phyloP scores from a whole-genome alignment of 1,284 basidiomycete species.

The Trichosporon ovoides region DNA sequence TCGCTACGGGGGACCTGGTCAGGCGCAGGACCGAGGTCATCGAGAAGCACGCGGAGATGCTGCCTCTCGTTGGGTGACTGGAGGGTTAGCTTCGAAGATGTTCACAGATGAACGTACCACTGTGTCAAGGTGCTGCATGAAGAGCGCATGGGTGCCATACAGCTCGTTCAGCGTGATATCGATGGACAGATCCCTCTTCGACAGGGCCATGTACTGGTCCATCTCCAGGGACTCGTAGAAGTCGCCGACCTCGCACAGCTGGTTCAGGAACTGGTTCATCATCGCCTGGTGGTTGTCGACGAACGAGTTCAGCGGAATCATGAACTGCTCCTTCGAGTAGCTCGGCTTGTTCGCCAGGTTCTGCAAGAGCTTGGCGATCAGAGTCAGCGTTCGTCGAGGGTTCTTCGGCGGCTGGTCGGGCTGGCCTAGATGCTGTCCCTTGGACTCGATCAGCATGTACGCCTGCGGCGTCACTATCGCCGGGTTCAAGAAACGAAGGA shows the following conservation, averaged over 20 bases:
- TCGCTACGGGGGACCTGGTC: slow-evolving; percentile 94
- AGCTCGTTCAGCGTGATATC: slow-evolving; percentile 99
- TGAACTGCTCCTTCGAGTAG: slow-evolving; percentile 95
- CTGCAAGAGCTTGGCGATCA: slow-evolving; percentile 99
- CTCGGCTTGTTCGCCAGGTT: slow-evolving; percentile 98
- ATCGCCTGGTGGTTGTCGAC: slow-evolving; percentile 96
- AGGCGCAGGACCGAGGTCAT: slow-evolving; percentile 89
- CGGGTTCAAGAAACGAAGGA: slow-evolving; percentile 98
- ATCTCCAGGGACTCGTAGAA: slow-evolving; percentile 99
- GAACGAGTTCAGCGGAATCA: slow-evolving; percentile 97
- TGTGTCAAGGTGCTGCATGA: slow-evolving; percentile 90
- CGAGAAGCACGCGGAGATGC: slow-evolving; percentile 89
- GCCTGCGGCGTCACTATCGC: slow-evolving; percentile 99
- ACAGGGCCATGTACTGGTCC: slow-evolving; percentile 99
- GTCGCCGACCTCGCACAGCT: slow-evolving; percentile 95
- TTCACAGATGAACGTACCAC: slow-evolving; percentile 58
- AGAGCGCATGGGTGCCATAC: slow-evolving; percentile 94
- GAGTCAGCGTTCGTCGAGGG: slow-evolving; percentile 86
- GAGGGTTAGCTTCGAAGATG: background rate
- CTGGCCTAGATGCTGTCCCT: background rate
- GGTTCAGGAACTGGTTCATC: slow-evolving; percentile 95
- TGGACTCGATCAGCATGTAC: slow-evolving; percentile 95
- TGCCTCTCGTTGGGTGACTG: slow-evolving; percentile 96
- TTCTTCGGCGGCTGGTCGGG: slow-evolving; percentile 81
- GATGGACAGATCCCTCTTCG: slow-evolving; percentile 97